phyloP scores from a whole-genome alignment of 805 yeast species.

The Ogataea corticis region DNA sequence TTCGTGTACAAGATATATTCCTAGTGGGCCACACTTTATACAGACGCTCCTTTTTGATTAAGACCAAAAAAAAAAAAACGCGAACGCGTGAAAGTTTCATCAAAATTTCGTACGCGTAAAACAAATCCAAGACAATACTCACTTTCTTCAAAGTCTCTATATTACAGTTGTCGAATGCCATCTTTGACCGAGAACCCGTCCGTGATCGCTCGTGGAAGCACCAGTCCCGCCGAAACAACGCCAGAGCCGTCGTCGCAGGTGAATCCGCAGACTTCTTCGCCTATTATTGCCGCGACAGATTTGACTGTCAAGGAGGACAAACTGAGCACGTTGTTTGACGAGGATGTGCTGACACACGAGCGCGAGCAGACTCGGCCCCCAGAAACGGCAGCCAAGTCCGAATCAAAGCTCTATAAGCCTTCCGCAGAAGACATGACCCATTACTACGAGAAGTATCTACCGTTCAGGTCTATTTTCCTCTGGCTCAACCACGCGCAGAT shows the following conservation, averaged over 20 bases:
- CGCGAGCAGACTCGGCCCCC: neutral
- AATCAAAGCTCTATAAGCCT: constrained; percentile 27
- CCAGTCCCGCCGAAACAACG: constrained; percentile 12
- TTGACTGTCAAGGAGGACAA: constrained; percentile 1
- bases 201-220: neutral
- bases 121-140: too few species aligned
- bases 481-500: constrained; percentile 89
- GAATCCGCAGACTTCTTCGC: constrained; percentile 16
- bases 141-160: neutral
- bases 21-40: constrained; percentile 15
- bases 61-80: neutral
- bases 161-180: constrained; percentile 7
- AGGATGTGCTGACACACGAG: neutral
- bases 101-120: neutral
- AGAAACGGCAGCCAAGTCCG: neutral
- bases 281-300: constrained; percentile 7
- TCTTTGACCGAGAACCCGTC: constrained; percentile 4
- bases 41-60: neutral
- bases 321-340: constrained; percentile 7
- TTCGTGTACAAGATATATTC: constrained; percentile 66
- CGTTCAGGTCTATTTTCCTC: constrained; percentile 75
- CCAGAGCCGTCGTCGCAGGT: constrained; percentile 28
- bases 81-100: neutral
- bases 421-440: constrained; percentile 66
- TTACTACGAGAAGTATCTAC: constrained; percentile 70